Conservation (phyloP, 1,284 basidiomycete genomes). For the Ceratobasidium theobromae region DNA sequence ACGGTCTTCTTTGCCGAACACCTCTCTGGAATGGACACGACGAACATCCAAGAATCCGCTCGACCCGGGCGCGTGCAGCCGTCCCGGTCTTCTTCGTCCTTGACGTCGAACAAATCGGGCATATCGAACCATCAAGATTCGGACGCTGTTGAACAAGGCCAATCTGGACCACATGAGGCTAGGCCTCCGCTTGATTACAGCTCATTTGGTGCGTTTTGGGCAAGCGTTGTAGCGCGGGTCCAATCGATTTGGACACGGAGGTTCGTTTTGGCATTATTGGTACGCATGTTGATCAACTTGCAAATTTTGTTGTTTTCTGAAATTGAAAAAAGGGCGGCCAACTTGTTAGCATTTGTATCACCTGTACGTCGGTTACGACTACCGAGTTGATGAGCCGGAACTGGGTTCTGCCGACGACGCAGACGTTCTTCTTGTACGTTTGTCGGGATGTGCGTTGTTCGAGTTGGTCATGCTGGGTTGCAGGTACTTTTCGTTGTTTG, state of each 20-base stretch:
- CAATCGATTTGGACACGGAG: slow-evolving; percentile 71
- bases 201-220: slow-evolving; percentile 54
- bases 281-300: slow-evolving; percentile 22
- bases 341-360: slow-evolving; percentile 79
- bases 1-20: background rate
- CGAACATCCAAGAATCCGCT: background rate
- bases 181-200: slow-evolving; percentile 47
- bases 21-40: background rate
- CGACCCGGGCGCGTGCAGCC: background rate
- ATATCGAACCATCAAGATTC: background rate
- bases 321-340: slow-evolving; percentile 70
- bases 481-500: slow-evolving; percentile 76
- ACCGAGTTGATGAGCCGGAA: slow-evolving; percentile 68
- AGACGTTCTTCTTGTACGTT: slow-evolving; percentile 76
- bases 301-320: no score
- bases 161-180: background rate
- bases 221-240: slow-evolving; percentile 59
- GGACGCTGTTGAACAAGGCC: background rate
- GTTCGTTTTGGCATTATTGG: slow-evolving; percentile 63
- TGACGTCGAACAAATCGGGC: slow-evolving; percentile 4
- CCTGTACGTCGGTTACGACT: slow-evolving; percentile 80
- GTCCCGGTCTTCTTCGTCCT: background rate
- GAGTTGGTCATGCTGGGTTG: background rate
- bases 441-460: background rate
- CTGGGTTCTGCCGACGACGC: slow-evolving; percentile 76